These are phyloP conservation scores for Juglanconis oblonga DNA, from an alignment of 2,329 filamentous ascomycete genomes.

Conservation along the genomic window DNA sequence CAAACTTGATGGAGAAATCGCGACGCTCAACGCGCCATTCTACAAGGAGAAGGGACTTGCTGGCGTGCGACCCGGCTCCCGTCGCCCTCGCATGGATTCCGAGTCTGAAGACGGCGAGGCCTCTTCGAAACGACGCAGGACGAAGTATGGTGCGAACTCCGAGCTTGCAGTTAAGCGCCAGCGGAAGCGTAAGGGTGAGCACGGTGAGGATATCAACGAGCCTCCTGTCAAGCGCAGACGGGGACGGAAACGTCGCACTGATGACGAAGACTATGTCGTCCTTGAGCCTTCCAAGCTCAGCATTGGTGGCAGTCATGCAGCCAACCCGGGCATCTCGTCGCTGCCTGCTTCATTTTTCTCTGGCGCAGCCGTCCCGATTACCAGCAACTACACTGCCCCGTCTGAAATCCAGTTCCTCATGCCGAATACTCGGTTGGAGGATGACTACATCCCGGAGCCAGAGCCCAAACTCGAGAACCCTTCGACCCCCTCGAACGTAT, in stretches of 20 bases:
- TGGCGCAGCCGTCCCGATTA: background rate
- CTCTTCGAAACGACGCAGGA: background rate
- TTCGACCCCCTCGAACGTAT: constrained; percentile 2
- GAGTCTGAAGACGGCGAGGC: constrained; percentile 13
- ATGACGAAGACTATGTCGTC: constrained; percentile 1
- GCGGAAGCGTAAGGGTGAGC: background rate
- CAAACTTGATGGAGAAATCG: constrained; percentile 41
- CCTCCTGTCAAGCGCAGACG: background rate
- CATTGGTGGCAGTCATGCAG: constrained; percentile 3
- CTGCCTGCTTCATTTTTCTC: constrained; percentile 26
- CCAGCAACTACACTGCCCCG: constrained; percentile 8
- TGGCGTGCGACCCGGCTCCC: constrained; percentile 14
- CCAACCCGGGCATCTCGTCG: constrained; percentile 20
- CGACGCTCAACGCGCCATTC: constrained; percentile 48
- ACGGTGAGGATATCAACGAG: background rate
- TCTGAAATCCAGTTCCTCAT: constrained; percentile 35
- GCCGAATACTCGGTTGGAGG: constrained; percentile 39
- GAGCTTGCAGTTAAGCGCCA: background rate
- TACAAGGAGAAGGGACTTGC: constrained; percentile 33
- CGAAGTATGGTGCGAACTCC: background rate
- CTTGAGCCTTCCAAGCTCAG: constrained; percentile 10
- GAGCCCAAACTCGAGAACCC: constrained; percentile 14
- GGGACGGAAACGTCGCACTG: constrained; percentile 5
- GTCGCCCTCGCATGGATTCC: constrained; percentile 10
- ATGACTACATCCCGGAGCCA: constrained; percentile 22